phyloP scores from a whole-genome alignment of 768 basidiomycete species.

The Lepiota subincarnata region DNA sequence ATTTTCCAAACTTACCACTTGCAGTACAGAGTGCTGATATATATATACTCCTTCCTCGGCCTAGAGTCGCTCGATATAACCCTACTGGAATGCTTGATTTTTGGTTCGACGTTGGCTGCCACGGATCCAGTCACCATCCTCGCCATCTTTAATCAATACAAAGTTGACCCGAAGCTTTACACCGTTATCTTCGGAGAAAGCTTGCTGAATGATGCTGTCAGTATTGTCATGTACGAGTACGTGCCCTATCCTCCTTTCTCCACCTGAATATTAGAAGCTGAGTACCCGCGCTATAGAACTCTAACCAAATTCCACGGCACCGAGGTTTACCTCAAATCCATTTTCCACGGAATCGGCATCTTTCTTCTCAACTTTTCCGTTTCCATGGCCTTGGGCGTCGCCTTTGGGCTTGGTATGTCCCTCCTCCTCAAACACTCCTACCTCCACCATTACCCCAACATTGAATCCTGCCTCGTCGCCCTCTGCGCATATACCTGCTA shows the following conservation, averaged over 20 bases:
- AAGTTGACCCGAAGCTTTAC: slow-evolving; percentile 97
- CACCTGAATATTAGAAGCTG: neutral
- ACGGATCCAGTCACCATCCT: slow-evolving; percentile 98
- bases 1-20: slow-evolving; percentile 36
- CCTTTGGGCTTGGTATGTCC: slow-evolving; percentile 87
- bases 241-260: slow-evolving; percentile 29
- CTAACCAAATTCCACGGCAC: slow-evolving; percentile 87
- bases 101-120: slow-evolving; percentile 94
- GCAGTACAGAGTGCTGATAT: slow-evolving; percentile 80
- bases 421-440: slow-evolving; percentile 93
- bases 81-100: slow-evolving; percentile 90
- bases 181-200: slow-evolving; percentile 97
- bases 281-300: slow-evolving; percentile 49
- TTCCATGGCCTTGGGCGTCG: slow-evolving; percentile 91
- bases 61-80: slow-evolving; percentile 84
- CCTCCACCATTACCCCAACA: slow-evolving; percentile 80
- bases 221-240: slow-evolving; percentile 99
- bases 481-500: slow-evolving; percentile 95
- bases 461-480: slow-evolving; percentile 95
- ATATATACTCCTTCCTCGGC: slow-evolving; percentile 90
- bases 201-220: slow-evolving; percentile 96
- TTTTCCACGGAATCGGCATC: slow-evolving; percentile 96
- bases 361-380: slow-evolving; percentile 94
- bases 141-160: slow-evolving; percentile 97
- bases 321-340: slow-evolving; percentile 79